Evolutionary conservation across 2,329 filamentous ascomycete genomes (phyloP).

Genomic region (Cercospora beticola): DNA sequence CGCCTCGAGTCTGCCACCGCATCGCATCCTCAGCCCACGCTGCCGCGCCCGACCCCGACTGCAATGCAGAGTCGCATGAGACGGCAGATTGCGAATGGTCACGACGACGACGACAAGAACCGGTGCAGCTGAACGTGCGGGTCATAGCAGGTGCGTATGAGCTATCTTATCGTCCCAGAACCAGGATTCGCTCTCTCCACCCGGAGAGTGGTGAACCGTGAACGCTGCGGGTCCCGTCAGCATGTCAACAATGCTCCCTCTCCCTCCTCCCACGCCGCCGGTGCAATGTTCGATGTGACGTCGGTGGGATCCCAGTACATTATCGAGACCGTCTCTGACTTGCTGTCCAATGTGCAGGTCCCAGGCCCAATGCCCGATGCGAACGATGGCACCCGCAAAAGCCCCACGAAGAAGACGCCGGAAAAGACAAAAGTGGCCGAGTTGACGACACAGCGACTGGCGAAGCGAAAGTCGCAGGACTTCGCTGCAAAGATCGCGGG

Average conservation of each 20-base stretch:
- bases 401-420: constrained; percentile 31
- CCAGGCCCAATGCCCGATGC: constrained; percentile 35
- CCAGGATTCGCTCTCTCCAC: constrained; percentile 8
- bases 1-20: constrained; percentile 11
- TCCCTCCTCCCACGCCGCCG: neutral
- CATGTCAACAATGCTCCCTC: constrained; percentile 4
- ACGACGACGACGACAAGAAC: neutral
- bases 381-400: constrained; percentile 25
- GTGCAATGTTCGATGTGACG: constrained; percentile 31
- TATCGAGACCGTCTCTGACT: constrained; percentile 32
- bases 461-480: constrained; percentile 35
- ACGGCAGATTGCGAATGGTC: neutral
- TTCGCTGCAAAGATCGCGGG: constrained; percentile 37
- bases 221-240: constrained; percentile 1
- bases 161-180: constrained; percentile 4
- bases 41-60: neutral
- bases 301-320: constrained; percentile 27
- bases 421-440: constrained; percentile 32
- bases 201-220: neutral
- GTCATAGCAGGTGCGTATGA: constrained; percentile 7
- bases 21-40: neutral
- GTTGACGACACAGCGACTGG: constrained; percentile 29
- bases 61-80: constrained; percentile 10
- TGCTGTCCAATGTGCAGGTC: constrained; percentile 27
- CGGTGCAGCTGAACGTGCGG: neutral